A percentile compares a stretch with the other conserved stretches of the same genome.
Evolutionary conservation across 75 land plant genomes (phyloP).

Genomic region (Chamaecyparis obtusa): DNA sequence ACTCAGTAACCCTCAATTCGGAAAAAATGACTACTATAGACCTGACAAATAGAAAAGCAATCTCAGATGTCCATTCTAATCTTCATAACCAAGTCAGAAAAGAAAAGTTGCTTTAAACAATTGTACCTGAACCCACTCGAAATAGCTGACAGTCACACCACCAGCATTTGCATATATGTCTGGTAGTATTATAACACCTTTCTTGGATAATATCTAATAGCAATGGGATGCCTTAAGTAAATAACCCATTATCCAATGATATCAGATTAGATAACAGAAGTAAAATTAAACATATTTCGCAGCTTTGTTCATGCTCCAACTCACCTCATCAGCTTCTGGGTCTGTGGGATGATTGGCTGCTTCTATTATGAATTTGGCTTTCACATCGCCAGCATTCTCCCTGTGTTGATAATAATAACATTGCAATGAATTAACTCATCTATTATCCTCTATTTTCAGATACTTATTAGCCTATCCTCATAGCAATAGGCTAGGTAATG

Average conservation of each 20-base stretch:
- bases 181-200: slow-evolving; percentile 74
- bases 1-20: too few species aligned
- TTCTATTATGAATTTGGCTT: slow-evolving; percentile 77
- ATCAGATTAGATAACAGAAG: not conserved
- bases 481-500: not conserved
- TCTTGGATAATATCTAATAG: slow-evolving; percentile 63
- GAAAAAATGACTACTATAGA: too few species aligned
- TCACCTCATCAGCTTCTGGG: slow-evolving; percentile 90
- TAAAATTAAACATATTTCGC: not conserved
- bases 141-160: slow-evolving; percentile 86
- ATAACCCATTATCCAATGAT: not conserved
- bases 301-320: not conserved
- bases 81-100: not conserved
- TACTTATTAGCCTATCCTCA: not conserved
- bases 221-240: not conserved
- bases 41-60: too few species aligned
- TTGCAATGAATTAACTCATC: not conserved
- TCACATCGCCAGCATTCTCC: slow-evolving; percentile 73
- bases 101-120: not conserved
- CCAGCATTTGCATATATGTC: slow-evolving; percentile 85
- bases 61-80: not conserved
- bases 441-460: not conserved
- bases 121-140: slow-evolving; percentile 92
- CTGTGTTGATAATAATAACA: slow-evolving; percentile 20
- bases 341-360: slow-evolving; percentile 91